phyloP scores from a whole-genome alignment of 306 rosid species.

The Prunus persica region DNA sequence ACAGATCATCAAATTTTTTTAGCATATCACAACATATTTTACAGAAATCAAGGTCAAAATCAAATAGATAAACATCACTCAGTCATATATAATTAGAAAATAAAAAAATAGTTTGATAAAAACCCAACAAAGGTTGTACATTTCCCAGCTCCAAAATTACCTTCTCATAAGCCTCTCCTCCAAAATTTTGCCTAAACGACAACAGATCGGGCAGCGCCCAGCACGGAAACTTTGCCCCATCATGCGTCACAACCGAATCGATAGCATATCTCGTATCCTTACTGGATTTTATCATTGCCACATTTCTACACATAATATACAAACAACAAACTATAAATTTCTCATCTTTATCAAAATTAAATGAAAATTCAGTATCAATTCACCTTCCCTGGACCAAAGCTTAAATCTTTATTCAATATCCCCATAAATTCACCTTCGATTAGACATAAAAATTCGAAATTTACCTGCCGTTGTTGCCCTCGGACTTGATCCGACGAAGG shows the following conservation, averaged over 20 bases:
- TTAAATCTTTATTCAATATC: neutral
- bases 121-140: neutral
- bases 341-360: neutral
- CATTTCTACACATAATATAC: conserved; percentile 40
- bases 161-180: conserved; percentile 66
- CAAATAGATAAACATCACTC: neutral
- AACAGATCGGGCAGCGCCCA: conserved; percentile 78
- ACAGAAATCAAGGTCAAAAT: neutral
- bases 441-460: neutral
- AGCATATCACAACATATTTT: neutral
- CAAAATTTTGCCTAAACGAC: conserved; percentile 52
- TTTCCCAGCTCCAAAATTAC: conserved; percentile 20
- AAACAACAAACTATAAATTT: neutral
- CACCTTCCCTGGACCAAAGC: neutral
- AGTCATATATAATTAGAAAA: neutral
- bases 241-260: conserved; percentile 79
- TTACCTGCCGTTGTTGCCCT: conserved; percentile 61
- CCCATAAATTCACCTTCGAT: neutral
- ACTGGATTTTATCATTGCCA: conserved; percentile 79
- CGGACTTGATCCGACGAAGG: conserved; percentile 77
- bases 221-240: conserved; percentile 75
- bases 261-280: conserved; percentile 74
- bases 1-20: neutral
- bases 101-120: neutral
- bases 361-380: neutral